Conservation (phyloP, 306 rosid genomes). For the Vicia villosa region DNA sequence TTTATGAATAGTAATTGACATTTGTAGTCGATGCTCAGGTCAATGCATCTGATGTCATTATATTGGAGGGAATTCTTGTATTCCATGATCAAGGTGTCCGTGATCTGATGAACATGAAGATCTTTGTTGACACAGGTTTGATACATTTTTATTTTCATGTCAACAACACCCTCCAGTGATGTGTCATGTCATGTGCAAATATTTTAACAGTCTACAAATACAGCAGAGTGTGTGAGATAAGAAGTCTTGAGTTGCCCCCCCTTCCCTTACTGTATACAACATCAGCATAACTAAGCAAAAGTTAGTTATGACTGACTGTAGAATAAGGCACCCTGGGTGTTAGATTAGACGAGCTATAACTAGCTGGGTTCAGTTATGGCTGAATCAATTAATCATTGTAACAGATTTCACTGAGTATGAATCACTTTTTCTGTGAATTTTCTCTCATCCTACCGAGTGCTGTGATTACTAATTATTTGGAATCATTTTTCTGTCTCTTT, state of each 20-base stretch:
- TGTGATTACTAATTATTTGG: not conserved
- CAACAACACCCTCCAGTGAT: not conserved
- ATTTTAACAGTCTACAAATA: not conserved
- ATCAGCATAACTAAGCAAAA: no score
- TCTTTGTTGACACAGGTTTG: constrained; percentile 94
- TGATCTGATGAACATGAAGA: constrained; percentile 94
- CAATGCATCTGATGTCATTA: constrained; percentile 94
- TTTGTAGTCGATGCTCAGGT: constrained; percentile 57
- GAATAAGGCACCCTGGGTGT: no score
- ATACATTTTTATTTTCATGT: constrained; percentile 14
- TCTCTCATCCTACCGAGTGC: not conserved
- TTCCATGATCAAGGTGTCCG: constrained; percentile 95
- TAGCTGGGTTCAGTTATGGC: no score
- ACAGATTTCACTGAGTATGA: no score
- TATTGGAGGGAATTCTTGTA: constrained; percentile 95
- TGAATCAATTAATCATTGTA: no score
- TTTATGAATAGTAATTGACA: constrained; percentile 21
- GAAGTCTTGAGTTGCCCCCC: no score
- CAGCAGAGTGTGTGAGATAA: not conserved
- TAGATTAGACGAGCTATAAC: no score
- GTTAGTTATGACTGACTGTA: no score
- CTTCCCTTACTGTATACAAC: no score
- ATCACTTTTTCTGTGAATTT: no score
- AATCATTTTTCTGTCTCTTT: constrained; percentile 7
- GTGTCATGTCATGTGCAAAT: not conserved